Evolutionary conservation across 257 asterid species (phyloP), one percentile per base, ranked within the genome.

Genomic region (Linaria vulgaris): DNA sequence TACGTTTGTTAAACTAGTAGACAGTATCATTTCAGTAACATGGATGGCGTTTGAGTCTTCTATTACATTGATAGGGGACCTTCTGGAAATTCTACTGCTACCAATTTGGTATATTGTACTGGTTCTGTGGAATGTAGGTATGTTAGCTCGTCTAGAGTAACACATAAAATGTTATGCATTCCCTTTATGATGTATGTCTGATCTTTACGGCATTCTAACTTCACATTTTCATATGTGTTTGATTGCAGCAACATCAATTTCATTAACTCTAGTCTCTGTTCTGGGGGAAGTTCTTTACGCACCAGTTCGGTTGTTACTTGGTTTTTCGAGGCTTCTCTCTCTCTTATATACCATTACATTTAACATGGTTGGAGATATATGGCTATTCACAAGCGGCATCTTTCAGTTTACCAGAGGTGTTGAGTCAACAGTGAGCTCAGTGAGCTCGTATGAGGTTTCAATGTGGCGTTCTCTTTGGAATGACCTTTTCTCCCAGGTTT

Each of bases 391-490:
- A 21, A 76, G 90, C 72, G 56, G 86, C 66, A 64, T 84, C 56
- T 75, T 81, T 66, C 78, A 66, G 64, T 74, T 82, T 41, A 71
- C 85, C 22, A 79, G 73, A 65, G 67, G 68, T 21, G 83, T 78
- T 9, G 80, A 78, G 72, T 67, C 95, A n/a, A 79, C 95, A 21
- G 64, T 59, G 51, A 39, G 14, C 10, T 34, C 41, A 4, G 87
- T 83, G 64, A 71, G 80, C 69, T 70, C 87, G 8, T 69, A 74
- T 3, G 86, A 81, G 76, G 82, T 77, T 31, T 88, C 96, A 12
- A 62, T 82, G 75, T 86, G 92, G 95, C 96, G 95, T 34, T 79
- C 95, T 43, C 85, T 88, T 34, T 88, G 96, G 96, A 78, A 84
- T 60, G 96, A 88, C 70, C 90, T 88, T 62, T 88, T 88, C 80